Evolutionary conservation across 768 basidiomycete genomes (phyloP).

Genomic region (Boletus speciosus): DNA sequence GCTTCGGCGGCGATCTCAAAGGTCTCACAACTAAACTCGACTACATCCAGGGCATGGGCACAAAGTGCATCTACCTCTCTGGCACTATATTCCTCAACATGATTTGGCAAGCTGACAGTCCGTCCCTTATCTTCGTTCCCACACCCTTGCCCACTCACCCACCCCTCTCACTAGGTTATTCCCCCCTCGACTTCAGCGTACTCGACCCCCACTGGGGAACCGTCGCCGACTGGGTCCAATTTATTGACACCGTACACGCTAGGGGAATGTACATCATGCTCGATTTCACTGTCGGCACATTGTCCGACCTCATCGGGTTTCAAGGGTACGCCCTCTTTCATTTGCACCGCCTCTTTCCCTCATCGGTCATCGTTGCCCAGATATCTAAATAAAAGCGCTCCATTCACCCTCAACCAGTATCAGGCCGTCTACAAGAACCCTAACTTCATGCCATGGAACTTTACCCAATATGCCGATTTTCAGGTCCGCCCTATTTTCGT

Average conservation of each 20-base stretch:
- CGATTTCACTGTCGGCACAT: slow-evolving; percentile 93
- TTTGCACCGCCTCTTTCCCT: slow-evolving; percentile 8
- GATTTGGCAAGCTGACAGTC: slow-evolving; percentile 97
- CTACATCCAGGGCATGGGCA: slow-evolving; percentile 88
- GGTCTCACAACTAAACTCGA: slow-evolving; percentile 75
- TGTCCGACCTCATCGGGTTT: slow-evolving; percentile 85
- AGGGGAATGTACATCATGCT: slow-evolving; percentile 89
- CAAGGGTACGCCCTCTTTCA: slow-evolving; percentile 53
- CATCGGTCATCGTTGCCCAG: slow-evolving; percentile 37
- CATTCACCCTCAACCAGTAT: slow-evolving; percentile 77
- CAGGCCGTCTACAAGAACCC: slow-evolving; percentile 71
- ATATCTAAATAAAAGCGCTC: slow-evolving; percentile 69
- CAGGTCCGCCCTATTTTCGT: slow-evolving; percentile 38
- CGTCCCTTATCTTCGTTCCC: slow-evolving; percentile 30
- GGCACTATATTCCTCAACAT: slow-evolving; percentile 93
- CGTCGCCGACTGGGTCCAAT: slow-evolving; percentile 69
- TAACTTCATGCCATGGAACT: slow-evolving; percentile 78
- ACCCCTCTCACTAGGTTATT: slow-evolving; percentile 57
- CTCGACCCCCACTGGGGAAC: slow-evolving; percentile 93
- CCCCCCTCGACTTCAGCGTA: slow-evolving; percentile 86
- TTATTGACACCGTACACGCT: slow-evolving; percentile 74
- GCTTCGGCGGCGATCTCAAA: slow-evolving; percentile 85
- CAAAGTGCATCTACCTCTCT: slow-evolving; percentile 82
- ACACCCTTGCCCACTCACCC: neutral
- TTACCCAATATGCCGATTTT: slow-evolving; percentile 83